These are phyloP conservation scores for Amborella trichopoda DNA, from an alignment of 164 flowering plant genomes.

Conservation along the genomic window DNA sequence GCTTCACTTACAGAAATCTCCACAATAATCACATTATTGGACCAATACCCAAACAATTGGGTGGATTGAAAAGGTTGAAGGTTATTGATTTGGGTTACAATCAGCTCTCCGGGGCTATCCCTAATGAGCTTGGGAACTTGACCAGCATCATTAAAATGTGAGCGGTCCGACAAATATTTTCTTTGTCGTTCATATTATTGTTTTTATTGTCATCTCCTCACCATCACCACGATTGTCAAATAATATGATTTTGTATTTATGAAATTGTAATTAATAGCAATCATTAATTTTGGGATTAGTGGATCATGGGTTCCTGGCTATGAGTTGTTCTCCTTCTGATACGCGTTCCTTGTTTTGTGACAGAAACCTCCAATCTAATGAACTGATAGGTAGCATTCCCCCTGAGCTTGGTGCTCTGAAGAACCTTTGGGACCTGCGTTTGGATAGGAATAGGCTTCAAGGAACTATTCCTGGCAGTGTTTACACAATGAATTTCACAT, in stretches of 20 bases:
- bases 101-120: slow-evolving; percentile 72
- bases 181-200: too few relatives aligned
- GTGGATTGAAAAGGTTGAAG: slow-evolving; percentile 48
- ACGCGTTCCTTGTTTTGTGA: slow-evolving; percentile 3
- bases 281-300: slow-evolving; percentile 4
- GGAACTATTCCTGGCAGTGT: slow-evolving; percentile 56
- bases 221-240: too few relatives aligned
- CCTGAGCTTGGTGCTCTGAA: slow-evolving; percentile 52
- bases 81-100: slow-evolving; percentile 80
- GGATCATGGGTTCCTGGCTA: not conserved
- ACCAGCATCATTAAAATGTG: slow-evolving; percentile 47
- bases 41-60: slow-evolving; percentile 63
- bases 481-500: slow-evolving; percentile 15
- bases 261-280: too few relatives aligned
- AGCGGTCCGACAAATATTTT: too few relatives aligned
- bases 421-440: slow-evolving; percentile 46
- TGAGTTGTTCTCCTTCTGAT: slow-evolving; percentile 1
- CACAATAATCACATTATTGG: slow-evolving; percentile 57
- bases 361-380: slow-evolving; percentile 84
- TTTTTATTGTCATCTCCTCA: too few relatives aligned
- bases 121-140: slow-evolving; percentile 60
- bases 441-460: slow-evolving; percentile 76
- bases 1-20: not conserved
- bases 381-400: slow-evolving; percentile 63
- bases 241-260: too few relatives aligned